phyloP scores from a whole-genome alignment of 2,329 filamentous ascomycete genomes.

The Trichoderma sp. region DNA sequence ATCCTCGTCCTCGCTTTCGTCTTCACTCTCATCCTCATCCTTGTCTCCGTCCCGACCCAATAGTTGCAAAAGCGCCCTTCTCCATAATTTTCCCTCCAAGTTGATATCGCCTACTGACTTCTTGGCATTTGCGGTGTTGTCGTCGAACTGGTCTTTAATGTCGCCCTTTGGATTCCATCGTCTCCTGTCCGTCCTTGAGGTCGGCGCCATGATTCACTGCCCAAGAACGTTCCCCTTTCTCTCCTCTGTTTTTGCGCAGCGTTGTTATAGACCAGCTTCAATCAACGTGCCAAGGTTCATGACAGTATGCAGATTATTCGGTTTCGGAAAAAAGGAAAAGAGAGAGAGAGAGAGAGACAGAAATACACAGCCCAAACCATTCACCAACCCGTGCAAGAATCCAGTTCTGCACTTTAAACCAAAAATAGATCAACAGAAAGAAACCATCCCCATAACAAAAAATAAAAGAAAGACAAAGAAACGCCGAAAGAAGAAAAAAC shows the following conservation, averaged over 20 bases:
- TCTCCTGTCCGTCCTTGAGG: background rate
- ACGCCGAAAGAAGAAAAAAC: background rate
- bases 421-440: background rate
- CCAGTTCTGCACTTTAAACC: background rate
- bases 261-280: background rate
- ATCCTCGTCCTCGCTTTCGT: background rate
- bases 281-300: background rate
- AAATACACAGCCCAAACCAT: background rate
- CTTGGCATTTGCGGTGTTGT: background rate
- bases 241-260: background rate
- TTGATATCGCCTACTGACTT: background rate
- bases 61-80: background rate
- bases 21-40: background rate
- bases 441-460: background rate
- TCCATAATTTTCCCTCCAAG: background rate
- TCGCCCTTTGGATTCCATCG: background rate
- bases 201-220: conserved; percentile 10
- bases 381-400: background rate
- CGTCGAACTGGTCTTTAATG: background rate
- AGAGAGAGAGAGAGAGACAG: background rate
- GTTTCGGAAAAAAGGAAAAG: background rate
- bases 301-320: background rate
- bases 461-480: background rate
- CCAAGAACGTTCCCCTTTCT: background rate
- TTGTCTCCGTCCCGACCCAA: background rate